Base-by-base conservation (phyloP, 1,284 basidiomycete genomes). In the Ustilago vetiveriae region DNA sequence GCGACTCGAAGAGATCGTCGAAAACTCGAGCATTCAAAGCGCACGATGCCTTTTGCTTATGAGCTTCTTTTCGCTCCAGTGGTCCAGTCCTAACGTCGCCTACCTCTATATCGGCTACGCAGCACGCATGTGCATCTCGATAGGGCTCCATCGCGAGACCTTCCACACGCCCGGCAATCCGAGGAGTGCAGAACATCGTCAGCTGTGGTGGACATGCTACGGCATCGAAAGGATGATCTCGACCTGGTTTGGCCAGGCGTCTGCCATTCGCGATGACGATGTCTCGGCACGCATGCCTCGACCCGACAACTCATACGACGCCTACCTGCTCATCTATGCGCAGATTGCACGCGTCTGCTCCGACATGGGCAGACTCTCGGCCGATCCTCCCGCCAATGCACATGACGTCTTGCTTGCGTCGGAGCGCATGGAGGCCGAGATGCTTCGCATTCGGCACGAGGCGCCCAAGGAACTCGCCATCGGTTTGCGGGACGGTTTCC, bases 121-220 rank as follows among this genome's bases (percentile, higher is more conserved):
- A 17, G 57, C 63, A 9, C 56, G 68, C 14, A 71, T 71, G 63
- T 66, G 57, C 54, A 66, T 66, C 46, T 66, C 68, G n/a, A 66
- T 71, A 33, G 68, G 68, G 0, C 58, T 71, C 19, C 68, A 71
- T 37, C 62, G 68, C 36, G 68, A 71, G 29, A 62, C 68, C 1
- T 71, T 59, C 40, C 66, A 66, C 51, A 41, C 57, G 26, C 37
- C 63, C 3, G 57, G 43, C 57, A 66, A 62, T 32, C 57, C 63
- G 3, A 26, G 43, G 6, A 66, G 63, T 23, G 39, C 54, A 13
- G 63, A 66, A 32, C 54, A 66, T 37, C 63, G 56, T 0, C 63
- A 64, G 32, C 47, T 71, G 4, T 71, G 68, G 68, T 71, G 68
- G 68, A 66, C 63, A 4, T 71, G 68, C 58, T 71, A 71, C 30